Percentiles rank a stretch among this genome's conserved stretches.
Conservation (phyloP, 768 basidiomycete genomes). For the Pleurotus ostreatus region DNA sequence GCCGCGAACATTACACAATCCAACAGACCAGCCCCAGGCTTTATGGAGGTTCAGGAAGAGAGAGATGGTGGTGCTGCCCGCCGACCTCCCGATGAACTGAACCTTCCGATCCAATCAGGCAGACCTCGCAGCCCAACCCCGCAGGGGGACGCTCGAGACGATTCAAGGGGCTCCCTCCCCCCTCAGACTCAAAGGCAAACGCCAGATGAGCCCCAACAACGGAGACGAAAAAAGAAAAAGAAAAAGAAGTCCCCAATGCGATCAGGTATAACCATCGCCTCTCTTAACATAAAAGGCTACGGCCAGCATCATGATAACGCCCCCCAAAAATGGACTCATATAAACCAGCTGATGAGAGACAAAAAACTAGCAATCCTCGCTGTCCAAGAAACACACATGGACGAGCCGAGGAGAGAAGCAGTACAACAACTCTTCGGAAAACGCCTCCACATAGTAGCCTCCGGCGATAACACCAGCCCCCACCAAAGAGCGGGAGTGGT, state of each 20-base stretch:
- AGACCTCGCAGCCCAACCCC: not conserved
- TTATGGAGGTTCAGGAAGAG: not conserved
- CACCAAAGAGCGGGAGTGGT: too few relatives aligned
- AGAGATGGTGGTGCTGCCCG: not conserved
- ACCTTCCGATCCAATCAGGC: not conserved
- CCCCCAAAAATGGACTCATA: not conserved
- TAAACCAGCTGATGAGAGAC: too few relatives aligned
- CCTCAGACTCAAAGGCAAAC: not conserved
- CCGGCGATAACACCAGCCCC: too few relatives aligned
- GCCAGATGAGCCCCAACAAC: not conserved
- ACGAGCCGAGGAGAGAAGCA: too few relatives aligned
- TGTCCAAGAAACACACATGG: too few relatives aligned
- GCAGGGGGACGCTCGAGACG: not conserved
- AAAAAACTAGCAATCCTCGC: too few relatives aligned
- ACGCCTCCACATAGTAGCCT: too few relatives aligned
- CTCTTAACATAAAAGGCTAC: too few relatives aligned
- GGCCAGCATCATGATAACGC: too few relatives aligned
- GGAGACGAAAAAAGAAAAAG: not conserved
- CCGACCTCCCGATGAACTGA: not conserved
- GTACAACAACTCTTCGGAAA: too few relatives aligned
- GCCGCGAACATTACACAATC: not conserved
- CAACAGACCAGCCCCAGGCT: not conserved
- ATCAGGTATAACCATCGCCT: too few relatives aligned
- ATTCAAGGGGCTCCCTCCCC: not conserved
- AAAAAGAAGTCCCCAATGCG: too few relatives aligned